Evolutionary conservation across 73 alveolate genomes (phyloP).

Genomic region (Loxodes magnus): DNA sequence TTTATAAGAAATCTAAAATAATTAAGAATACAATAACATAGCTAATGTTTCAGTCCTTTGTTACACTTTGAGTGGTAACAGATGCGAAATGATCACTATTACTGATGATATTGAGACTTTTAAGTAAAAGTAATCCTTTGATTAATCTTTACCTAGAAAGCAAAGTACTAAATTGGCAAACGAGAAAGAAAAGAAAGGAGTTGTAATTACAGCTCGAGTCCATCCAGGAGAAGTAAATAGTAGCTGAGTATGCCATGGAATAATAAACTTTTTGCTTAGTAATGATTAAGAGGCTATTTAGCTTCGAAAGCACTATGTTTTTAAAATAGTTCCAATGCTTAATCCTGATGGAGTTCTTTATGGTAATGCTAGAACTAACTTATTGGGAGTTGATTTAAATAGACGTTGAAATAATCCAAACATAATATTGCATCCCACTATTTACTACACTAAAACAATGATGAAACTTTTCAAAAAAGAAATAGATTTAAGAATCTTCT

Average conservation of each 20-base stretch:
- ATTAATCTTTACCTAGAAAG: too few relatives aligned
- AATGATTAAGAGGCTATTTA: conserved; percentile 42
- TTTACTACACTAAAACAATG: too few relatives aligned
- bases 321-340: conserved; percentile 76
- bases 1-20: background rate
- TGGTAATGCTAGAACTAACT: conserved; percentile 62
- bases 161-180: too few relatives aligned
- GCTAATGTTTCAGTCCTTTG: conserved; percentile 22
- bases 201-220: conserved; percentile 47
- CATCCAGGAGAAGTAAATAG: conserved; percentile 78
- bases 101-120: conserved; percentile 34
- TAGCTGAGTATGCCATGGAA: conserved; percentile 59
- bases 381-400: conserved; percentile 70
- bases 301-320: conserved; percentile 51
- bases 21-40: conserved; percentile 3
- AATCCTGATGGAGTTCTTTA: too few relatives aligned
- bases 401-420: conserved; percentile 76
- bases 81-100: conserved; percentile 26
- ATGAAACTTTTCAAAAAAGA: too few relatives aligned
- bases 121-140: too few relatives aligned
- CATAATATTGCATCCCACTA: too few relatives aligned
- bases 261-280: conserved; percentile 53
- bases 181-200: too few relatives aligned
- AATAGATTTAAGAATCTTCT: too few relatives aligned
- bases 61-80: conserved; percentile 35